Percentiles rank a stretch among this genome's conserved stretches.
Evolutionary conservation across 2,329 filamentous ascomycete genomes (phyloP).

Genomic region (Trichoderma sp.): DNA sequence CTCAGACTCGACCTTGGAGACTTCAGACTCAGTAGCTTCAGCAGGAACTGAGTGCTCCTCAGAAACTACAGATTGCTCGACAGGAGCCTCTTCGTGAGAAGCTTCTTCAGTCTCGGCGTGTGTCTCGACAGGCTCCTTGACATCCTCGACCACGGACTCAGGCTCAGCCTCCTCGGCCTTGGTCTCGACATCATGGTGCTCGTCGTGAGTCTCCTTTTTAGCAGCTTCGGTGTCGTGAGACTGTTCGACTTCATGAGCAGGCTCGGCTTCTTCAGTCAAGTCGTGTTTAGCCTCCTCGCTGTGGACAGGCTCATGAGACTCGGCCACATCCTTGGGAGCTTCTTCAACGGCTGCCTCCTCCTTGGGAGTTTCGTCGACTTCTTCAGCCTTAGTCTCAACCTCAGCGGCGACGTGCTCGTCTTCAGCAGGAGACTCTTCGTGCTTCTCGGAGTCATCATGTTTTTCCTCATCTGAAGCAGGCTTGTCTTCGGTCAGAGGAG

Average conservation of each 20-base stretch:
- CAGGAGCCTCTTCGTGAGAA: background rate
- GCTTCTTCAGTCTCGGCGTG: background rate
- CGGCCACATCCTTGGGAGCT: background rate
- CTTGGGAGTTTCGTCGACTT: slow-evolving; percentile 4
- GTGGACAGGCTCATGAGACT: slow-evolving; percentile 12
- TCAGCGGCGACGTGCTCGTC: slow-evolving; percentile 4
- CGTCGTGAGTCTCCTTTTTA: background rate
- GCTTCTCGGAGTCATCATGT: slow-evolving; percentile 2
- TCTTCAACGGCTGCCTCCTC: slow-evolving; percentile 1
- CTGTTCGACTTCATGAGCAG: background rate
- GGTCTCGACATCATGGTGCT: slow-evolving; percentile 4
- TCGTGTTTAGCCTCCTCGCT: background rate
- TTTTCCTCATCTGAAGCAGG: background rate
- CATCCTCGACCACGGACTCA: background rate
- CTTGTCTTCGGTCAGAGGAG: background rate
- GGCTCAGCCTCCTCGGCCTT: background rate
- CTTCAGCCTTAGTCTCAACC: slow-evolving; percentile 4
- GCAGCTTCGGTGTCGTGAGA: background rate
- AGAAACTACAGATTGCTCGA: slow-evolving; percentile 3
- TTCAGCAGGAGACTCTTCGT: background rate
- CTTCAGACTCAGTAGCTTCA: background rate
- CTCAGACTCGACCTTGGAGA: slow-evolving; percentile 6
- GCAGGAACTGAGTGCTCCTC: background rate
- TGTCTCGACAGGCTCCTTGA: background rate
- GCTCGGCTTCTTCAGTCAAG: slow-evolving; percentile 4